These are phyloP conservation scores for Scheffersomyces ergatensis DNA, from an alignment of 805 yeast genomes.

Conservation along the genomic window DNA sequence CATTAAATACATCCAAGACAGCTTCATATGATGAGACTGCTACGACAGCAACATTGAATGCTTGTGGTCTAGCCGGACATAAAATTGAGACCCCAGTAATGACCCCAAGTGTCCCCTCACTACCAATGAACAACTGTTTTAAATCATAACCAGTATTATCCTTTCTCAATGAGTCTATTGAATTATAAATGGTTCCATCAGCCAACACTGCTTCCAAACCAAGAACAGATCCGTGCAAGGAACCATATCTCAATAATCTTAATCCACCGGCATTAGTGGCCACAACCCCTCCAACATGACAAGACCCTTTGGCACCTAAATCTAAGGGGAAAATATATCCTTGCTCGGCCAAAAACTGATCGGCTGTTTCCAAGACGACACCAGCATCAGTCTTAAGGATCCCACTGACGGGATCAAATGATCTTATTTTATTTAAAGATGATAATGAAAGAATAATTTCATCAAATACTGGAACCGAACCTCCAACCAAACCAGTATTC, in stretches of 20 bases:
- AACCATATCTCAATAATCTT: conserved; percentile 82
- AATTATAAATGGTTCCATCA: conserved; percentile 76
- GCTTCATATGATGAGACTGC: conserved; percentile 78
- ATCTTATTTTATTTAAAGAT: conserved; percentile 71
- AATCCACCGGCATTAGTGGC: conserved; percentile 97
- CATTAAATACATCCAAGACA: conserved; percentile 78
- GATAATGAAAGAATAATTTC: conserved; percentile 76
- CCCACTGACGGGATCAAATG: conserved; percentile 81
- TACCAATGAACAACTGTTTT: conserved; percentile 89
- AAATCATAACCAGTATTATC: conserved; percentile 95
- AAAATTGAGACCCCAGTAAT: conserved; percentile 87
- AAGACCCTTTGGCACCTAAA: conserved; percentile 94
- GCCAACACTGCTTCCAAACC: conserved; percentile 94
- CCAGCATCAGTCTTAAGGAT: conserved; percentile 90
- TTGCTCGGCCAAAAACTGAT: conserved; percentile 68
- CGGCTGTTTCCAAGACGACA: conserved; percentile 82
- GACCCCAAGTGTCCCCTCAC: conserved; percentile 90
- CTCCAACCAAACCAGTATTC: conserved; percentile 94
- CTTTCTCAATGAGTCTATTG: conserved; percentile 83
- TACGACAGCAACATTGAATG: conserved; percentile 83
- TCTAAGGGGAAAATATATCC: conserved; percentile 92
- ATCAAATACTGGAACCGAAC: conserved; percentile 88
- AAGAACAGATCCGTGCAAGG: conserved; percentile 86
- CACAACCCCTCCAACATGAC: conserved; percentile 92
- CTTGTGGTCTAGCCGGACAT: conserved; percentile 85